These are phyloP conservation scores for Candida quercuum DNA, from an alignment of 805 yeast species.

Conservation along the genomic window DNA sequence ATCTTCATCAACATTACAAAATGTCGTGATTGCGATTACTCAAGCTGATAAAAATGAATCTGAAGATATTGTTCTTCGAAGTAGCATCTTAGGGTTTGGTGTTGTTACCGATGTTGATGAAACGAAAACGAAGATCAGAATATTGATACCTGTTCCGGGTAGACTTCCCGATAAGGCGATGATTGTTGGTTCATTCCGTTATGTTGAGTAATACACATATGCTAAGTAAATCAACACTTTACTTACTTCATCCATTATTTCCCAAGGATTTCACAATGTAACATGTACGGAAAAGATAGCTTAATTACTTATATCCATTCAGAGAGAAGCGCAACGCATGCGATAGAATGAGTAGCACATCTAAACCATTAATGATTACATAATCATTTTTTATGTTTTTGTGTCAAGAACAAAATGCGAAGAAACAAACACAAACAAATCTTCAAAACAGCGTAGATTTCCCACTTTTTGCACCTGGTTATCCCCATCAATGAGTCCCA, in stretches of 20 bases:
- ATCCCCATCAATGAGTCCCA: background rate
- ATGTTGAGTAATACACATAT: conserved; percentile 54
- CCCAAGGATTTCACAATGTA: too few species aligned
- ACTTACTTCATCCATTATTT: background rate
- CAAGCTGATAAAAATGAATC: conserved; percentile 44
- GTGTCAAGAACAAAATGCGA: too few species aligned
- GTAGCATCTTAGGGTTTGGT: conserved; percentile 77
- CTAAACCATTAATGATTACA: too few species aligned
- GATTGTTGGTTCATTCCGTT: conserved; percentile 73
- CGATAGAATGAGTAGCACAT: background rate
- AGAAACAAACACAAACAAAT: too few species aligned
- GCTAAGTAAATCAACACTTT: background rate
- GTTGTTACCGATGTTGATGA: conserved; percentile 58
- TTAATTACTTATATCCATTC: background rate
- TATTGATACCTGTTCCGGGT: conserved; percentile 86
- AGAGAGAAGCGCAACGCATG: background rate
- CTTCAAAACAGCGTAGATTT: too few species aligned
- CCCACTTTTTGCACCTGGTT: too few species aligned
- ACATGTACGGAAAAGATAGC: too few species aligned
- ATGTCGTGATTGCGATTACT: conserved; percentile 65
- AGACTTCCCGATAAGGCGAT: conserved; percentile 70
- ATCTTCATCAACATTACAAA: conserved; percentile 54
- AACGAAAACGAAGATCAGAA: conserved; percentile 55
- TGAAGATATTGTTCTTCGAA: conserved; percentile 40
- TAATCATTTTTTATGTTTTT: too few species aligned